Evolutionary conservation across 208 protist species (phyloP).

Genomic region (Crithidia thermophila): DNA sequence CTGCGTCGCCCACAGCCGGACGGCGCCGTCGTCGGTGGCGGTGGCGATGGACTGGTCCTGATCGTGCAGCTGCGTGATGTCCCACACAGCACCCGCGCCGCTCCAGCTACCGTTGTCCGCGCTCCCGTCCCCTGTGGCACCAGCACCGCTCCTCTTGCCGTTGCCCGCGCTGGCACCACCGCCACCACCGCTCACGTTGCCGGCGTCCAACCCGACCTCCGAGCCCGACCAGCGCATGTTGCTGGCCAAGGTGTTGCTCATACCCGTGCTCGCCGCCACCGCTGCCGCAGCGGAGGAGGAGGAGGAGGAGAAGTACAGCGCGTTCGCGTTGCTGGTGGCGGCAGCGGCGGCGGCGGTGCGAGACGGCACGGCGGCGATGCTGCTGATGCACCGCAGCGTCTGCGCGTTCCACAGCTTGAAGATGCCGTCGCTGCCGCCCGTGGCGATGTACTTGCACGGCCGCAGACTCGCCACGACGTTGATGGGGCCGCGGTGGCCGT

Average conservation of each 20-base stretch:
- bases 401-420: slow-evolving; percentile 45
- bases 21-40: slow-evolving; percentile 27
- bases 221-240: no score
- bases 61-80: slow-evolving; percentile 26
- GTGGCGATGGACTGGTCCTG: slow-evolving; percentile 12
- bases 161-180: not conserved
- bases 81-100: slow-evolving; percentile 26
- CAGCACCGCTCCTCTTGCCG: not conserved
- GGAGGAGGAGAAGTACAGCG: not conserved
- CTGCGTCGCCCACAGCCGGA: slow-evolving; percentile 32
- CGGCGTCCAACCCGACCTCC: no score
- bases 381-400: slow-evolving; percentile 36
- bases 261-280: not conserved
- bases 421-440: slow-evolving; percentile 33
- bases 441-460: slow-evolving; percentile 35
- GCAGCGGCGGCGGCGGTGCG: not conserved
- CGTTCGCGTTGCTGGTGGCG: not conserved
- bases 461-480: slow-evolving; percentile 43
- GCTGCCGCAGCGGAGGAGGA: not conserved
- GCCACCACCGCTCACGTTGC: not conserved
- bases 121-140: not conserved
- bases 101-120: not conserved
- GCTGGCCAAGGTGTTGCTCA: no score
- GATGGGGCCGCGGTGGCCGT: slow-evolving; percentile 39
- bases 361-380: slow-evolving; percentile 27